Base-by-base conservation (phyloP, 1,284 basidiomycete genomes). In the Trametes sp. region DNA sequence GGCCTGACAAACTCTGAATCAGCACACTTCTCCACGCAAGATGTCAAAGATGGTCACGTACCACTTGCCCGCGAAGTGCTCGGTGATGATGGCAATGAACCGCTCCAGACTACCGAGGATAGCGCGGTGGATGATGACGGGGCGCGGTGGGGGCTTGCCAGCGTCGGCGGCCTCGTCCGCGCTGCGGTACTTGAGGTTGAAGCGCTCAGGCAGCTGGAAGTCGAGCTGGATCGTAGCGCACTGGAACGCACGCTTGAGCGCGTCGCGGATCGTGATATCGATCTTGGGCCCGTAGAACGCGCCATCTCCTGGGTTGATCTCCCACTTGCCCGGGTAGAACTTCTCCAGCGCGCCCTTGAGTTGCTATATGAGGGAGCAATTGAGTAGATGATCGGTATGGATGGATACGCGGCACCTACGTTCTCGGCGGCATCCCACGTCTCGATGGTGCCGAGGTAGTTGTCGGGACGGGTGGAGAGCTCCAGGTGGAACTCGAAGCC, bases 171-270 rank as follows among this genome's bases (percentile, higher is more conserved):
- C 80, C 62, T 90, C 90, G 56, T 90, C 89, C 19, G 87, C 85
- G 5, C 89, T 88, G 45, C 95, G 92, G 81, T 96, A 99, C 74
- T 92, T 92, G 67, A 99, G 85, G 78, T 98, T 92, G 84, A 99
- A 99, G 54, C 95, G 90, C 74, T 98, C 92, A n/a, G 98, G 98
- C 10, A 99, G 87, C 78, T 99, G 95, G 88, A 98, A 99, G 82
- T 99, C 98, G 68, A 99, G 93, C 79, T 99, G 94, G 77, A 99
- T 98, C 4, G 98, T 99, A 49, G 96, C 97, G 72, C 98, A 99
- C 80, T 99, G 98, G 88, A 96, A 96, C 36, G 95, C 94, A 53
- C 96, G 90, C 64, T 86, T 89, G 36, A 98, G 82, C 0, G 98
- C 97, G 74, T 99, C 98, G 36, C 89, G 88, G 76, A 99, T 94